These are phyloP conservation scores for Cotoneaster glaucophyllus DNA, from an alignment of 306 rosid species.

Conservation along the genomic window DNA sequence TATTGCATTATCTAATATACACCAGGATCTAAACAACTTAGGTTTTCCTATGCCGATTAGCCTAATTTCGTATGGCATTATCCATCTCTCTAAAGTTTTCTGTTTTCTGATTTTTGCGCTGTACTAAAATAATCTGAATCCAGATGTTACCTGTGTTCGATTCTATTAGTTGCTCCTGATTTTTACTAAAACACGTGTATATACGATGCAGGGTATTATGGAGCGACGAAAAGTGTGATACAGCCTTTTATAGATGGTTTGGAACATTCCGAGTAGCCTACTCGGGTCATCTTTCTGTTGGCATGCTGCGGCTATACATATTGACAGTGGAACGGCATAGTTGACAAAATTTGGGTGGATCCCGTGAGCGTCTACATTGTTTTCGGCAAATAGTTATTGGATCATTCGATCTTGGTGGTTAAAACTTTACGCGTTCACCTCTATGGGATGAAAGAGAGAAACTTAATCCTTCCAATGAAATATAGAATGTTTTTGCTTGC, in stretches of 20 bases:
- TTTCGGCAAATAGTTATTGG: constrained; percentile 7
- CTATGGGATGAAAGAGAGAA: not conserved
- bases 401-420: constrained; percentile 15
- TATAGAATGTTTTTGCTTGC: not conserved
- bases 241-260: constrained; percentile 35
- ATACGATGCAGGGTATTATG: constrained; percentile 28
- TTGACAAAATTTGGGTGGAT: constrained; percentile 19
- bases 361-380: not conserved
- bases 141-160: not conserved
- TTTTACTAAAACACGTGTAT: not conserved
- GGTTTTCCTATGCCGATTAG: not conserved
- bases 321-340: constrained; percentile 26
- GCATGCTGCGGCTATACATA: constrained; percentile 19
- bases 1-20: not conserved
- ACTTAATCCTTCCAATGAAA: not conserved
- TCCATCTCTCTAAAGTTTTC: not conserved
- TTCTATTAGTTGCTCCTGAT: constrained; percentile 18
- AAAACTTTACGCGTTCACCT: constrained; percentile 12
- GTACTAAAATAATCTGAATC: not conserved
- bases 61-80: not conserved
- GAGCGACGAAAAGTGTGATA: constrained; percentile 31
- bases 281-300: constrained; percentile 20
- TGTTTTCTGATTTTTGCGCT: not conserved
- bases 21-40: not conserved
- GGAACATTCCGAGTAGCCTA: constrained; percentile 5